Percentiles rank a stretch among this genome's conserved stretches.
Conservation (phyloP, 306 rosid genomes). For the Vigna unguiculata region DNA sequence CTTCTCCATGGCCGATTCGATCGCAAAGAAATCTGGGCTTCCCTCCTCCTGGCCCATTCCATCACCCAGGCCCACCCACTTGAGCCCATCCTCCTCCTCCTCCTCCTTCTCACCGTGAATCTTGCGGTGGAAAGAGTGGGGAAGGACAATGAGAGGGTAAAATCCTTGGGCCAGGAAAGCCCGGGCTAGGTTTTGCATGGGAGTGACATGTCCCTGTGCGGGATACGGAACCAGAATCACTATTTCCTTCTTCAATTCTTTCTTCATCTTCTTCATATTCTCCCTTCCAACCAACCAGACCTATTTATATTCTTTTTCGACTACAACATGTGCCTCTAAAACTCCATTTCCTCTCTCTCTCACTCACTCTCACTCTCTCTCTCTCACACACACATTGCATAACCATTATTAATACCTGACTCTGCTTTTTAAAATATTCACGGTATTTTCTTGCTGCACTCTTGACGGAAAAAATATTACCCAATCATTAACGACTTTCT, state of each 20-base stretch:
- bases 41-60: slow-evolving; percentile 15
- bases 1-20: slow-evolving; percentile 74
- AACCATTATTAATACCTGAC: no score
- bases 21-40: slow-evolving; percentile 65
- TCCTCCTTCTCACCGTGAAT: background rate
- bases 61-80: slow-evolving; percentile 54
- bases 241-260: slow-evolving; percentile 37
- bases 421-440: no score
- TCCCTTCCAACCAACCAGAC: background rate
- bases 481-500: no score
- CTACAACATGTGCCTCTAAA: no score
- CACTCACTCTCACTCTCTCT: no score
- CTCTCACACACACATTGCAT: no score
- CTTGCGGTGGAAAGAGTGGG: slow-evolving; percentile 55
- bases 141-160: slow-evolving; percentile 57
- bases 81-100: background rate
- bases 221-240: slow-evolving; percentile 83
- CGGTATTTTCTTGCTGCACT: no score
- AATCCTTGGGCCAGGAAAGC: slow-evolving; percentile 54
- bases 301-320: no score
- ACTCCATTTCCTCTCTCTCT: no score
- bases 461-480: no score
- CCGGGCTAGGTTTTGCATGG: slow-evolving; percentile 77
- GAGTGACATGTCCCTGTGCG: slow-evolving; percentile 87
- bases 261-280: background rate